Evolutionary conservation across 805 yeast genomes (phyloP), one percentile per base, ranked within the genome.

Genomic region (Metschnikowia hibisci): DNA sequence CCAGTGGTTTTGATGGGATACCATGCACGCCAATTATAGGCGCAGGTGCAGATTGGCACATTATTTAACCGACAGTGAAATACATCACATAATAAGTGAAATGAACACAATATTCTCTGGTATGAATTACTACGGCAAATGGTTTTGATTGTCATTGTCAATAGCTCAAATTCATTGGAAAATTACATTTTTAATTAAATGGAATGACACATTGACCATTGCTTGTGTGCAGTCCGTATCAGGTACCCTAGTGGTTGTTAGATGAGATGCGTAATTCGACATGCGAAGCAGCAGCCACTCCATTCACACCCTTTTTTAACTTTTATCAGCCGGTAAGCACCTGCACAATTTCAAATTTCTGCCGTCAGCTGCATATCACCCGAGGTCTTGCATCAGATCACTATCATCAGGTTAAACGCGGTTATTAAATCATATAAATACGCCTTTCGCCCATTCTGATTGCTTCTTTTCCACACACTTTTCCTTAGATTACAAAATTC

Each of bases 191-290:
- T 37, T 37, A n/a, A n/a, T n/a, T n/a, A n/a, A n/a, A n/a, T n/a
- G n/a, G n/a, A n/a, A n/a, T n/a, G n/a, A n/a, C n/a, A n/a, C n/a
- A n/a, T n/a, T n/a, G n/a, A n/a, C 29, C 20, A 6, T 5, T 13
- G 14, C 13, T 6, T 28, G 15, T 3, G n/a, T 37, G 40, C 40
- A 37, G 40, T 37, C 40, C 18, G 18, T 14, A 3, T 13, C 23
- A 29, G 13, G 26, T 30, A 37, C 40, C 40, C 16, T 15, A 34
- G 40, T 37, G 40, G 40, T 37, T 29, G 40, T 37, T 10, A 30
- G 18, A 14, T 9, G 25, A 9, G 32, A 27, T 27, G 39, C 32
- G 25, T 35, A 18, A n/a, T 9, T n/a, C 11, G 30, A 16, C 32
- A 35, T 16, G 32, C 39, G 28, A 26, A 12, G 39, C 32, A 22